Percentiles rank a stretch among this genome's conserved stretches.
phyloP scores from a whole-genome alignment of 2,329 filamentous ascomycete genomes.

The Sporothrix globosa region DNA sequence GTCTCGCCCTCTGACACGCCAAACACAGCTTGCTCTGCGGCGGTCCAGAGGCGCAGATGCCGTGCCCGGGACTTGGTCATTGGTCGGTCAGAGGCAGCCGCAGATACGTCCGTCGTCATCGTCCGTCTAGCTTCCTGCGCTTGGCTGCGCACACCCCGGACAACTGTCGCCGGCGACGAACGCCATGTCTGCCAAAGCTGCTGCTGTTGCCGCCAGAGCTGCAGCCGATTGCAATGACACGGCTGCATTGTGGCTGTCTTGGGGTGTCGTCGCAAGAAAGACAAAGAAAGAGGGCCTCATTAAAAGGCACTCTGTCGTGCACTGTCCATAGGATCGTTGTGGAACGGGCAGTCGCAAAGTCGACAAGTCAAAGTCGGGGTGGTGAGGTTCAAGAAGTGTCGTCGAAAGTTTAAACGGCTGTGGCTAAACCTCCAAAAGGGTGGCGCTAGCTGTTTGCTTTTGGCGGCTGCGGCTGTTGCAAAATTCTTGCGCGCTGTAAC shows the following conservation, averaged over 20 bases:
- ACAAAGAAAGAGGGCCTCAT: neutral
- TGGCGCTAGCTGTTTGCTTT: constrained; percentile 25
- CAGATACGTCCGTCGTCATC: neutral
- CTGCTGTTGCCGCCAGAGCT: constrained; percentile 28
- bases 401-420: constrained; percentile 16
- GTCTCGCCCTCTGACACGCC: neutral
- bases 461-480: neutral
- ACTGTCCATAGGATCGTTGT: neutral
- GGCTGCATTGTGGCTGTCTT: constrained; percentile 30
- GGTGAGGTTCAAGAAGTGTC: constrained; percentile 21
- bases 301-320: neutral
- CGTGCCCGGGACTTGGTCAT: neutral
- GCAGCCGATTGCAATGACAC: constrained; percentile 32
- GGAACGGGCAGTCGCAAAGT: neutral
- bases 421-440: neutral
- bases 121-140: neutral
- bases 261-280: neutral
- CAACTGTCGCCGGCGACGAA: neutral
- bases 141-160: neutral
- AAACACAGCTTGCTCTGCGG: neutral
- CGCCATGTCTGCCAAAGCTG: constrained; percentile 25
- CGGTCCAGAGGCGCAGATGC: neutral
- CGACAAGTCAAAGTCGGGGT: neutral
- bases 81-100: neutral
- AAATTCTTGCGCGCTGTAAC: constrained; percentile 23